Evolutionary conservation across 2,329 filamentous ascomycete genomes (phyloP).

Genomic region (Alternaria brassicae): DNA sequence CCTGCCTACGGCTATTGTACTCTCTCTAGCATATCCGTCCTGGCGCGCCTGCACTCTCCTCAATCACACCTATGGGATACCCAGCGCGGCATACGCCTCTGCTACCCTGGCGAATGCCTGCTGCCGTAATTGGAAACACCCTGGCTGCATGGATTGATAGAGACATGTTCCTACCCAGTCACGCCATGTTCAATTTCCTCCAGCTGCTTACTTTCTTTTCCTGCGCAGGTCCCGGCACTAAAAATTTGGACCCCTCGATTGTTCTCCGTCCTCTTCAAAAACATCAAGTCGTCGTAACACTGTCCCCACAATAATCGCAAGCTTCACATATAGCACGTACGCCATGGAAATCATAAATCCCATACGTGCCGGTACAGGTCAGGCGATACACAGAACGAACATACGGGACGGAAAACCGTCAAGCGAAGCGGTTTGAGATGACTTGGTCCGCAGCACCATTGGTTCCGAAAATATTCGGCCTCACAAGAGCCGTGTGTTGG

Average conservation of each 20-base stretch:
- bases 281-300: not conserved
- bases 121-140: not conserved
- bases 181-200: not conserved
- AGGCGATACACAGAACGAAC: not conserved
- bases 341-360: not conserved
- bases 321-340: not conserved
- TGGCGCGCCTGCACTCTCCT: not conserved
- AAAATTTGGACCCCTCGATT: not conserved
- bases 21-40: not conserved
- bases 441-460: not conserved
- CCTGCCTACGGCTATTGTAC: not conserved
- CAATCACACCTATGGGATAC: not conserved
- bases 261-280: not conserved
- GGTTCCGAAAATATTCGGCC: constrained; percentile 10
- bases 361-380: not conserved
- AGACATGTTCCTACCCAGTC: not conserved
- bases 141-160: not conserved
- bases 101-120: not conserved
- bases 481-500: not conserved
- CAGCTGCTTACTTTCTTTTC: not conserved
- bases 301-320: not conserved
- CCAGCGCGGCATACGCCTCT: not conserved
- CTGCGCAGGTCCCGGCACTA: not conserved
- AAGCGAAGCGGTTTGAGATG: not conserved
- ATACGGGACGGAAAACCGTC: not conserved